These are phyloP conservation scores for Trypanosoma melophagium DNA, from an alignment of 208 protist species.

Conservation along the genomic window DNA sequence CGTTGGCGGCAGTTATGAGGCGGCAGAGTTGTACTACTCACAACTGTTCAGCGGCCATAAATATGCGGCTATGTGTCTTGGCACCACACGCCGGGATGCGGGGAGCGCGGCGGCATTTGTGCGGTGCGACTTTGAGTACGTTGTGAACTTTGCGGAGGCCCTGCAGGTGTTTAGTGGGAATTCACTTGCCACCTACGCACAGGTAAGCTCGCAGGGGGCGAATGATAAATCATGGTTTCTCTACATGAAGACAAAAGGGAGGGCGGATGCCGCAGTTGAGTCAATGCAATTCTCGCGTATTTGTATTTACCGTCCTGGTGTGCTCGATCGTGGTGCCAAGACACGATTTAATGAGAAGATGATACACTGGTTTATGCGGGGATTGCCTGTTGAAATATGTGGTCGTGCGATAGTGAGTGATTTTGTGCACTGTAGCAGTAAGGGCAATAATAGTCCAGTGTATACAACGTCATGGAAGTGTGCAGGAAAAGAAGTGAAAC, in stretches of 20 bases:
- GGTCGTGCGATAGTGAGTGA: constrained; percentile 46
- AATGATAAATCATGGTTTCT: constrained; percentile 57
- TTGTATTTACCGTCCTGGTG: constrained; percentile 54
- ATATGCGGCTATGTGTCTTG: constrained; percentile 73
- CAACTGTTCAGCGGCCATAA: constrained; percentile 57
- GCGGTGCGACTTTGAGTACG: constrained; percentile 78
- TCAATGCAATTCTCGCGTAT: constrained; percentile 48
- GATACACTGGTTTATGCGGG: constrained; percentile 33
- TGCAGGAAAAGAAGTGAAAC: constrained; percentile 23
- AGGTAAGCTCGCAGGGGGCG: constrained; percentile 59
- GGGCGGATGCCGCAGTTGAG: constrained; percentile 49
- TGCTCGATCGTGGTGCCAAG: constrained; percentile 61
- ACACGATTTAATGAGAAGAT: constrained; percentile 54
- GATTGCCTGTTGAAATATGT: constrained; percentile 53
- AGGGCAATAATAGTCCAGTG: not conserved
- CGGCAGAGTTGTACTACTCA: constrained; percentile 28
- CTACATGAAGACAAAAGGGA: constrained; percentile 73
- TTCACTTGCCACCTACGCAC: constrained; percentile 40
- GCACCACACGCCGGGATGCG: constrained; percentile 79
- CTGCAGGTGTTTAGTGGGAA: constrained; percentile 44
- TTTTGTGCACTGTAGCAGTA: constrained; percentile 28
- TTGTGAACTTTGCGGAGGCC: constrained; percentile 63
- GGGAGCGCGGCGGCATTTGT: constrained; percentile 62
- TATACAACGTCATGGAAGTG: not conserved
- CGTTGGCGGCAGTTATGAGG: not conserved